Evolutionary conservation across 208 protist species (phyloP), one percentile per base, ranked within the genome.

Genomic region (Wallacemonas sp.): DNA sequence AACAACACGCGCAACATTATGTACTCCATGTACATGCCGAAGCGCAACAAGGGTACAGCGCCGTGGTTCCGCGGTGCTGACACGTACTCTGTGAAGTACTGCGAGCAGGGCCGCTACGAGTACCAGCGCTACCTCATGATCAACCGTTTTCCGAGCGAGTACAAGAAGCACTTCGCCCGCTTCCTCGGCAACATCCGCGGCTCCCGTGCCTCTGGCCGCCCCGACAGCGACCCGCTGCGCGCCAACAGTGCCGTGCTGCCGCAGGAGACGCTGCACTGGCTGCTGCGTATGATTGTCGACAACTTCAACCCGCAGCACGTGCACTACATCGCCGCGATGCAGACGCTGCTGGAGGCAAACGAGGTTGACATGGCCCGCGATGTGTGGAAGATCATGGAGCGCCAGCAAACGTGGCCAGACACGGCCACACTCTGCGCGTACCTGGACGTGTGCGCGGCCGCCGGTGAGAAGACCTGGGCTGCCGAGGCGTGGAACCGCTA

Each of bases 271-370:
- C 88, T 96, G 68, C 91, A 96, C 74, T 96, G 91, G 89, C 79
- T 96, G n/a, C 64, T 94, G 48, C 87, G 87, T 54, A 96, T 96
- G 91, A 96, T 96, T 59, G 91, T 96, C 44, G 91, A 96, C 73
- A 96, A 96, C 79, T 94, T 96, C 67, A 96, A 94, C 62, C 91
- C 91, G 3, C 91, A 96, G 76, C 91, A 96, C 72, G 84, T 96
- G 39, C 91, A 96, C 71, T 96, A 96, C 79, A 92, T 93, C 62
- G 86, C 87, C 1, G 91, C 91, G 28, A 94, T 96, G 86, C 77
- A 79, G 33, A 91, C 88, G 36, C 69, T 94, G 68, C 80, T 85
- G 61, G 73, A 76, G 45, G 67, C 87, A 11, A 74, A 77, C 32
- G 92, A 97, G 66, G 63, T 88, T 10, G 87, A 97, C 74, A 97